A percentile compares a stretch with the other conserved stretches of the same genome.
These are phyloP conservation scores for Boletus edulis DNA, from an alignment of 768 basidiomycete genomes.

Conservation along the genomic window DNA sequence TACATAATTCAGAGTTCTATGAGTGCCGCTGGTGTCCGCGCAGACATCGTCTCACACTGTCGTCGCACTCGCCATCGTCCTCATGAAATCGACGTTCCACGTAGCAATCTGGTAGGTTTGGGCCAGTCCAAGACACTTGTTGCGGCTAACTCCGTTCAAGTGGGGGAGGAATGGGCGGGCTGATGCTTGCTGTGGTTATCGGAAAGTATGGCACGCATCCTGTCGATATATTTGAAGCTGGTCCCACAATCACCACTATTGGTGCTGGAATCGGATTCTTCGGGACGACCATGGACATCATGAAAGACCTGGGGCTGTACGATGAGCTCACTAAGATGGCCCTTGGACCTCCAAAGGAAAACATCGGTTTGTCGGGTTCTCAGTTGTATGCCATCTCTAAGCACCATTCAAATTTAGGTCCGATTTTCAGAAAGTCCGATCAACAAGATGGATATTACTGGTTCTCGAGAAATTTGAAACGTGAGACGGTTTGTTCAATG, in stretches of 20 bases:
- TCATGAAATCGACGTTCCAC: conserved; percentile 10
- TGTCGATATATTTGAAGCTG: conserved; percentile 44
- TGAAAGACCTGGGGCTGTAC: conserved; percentile 39
- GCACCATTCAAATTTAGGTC: conserved; percentile 11
- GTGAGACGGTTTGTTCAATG: conserved; percentile 10
- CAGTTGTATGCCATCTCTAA: not conserved
- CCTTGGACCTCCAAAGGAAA: conserved; percentile 14
- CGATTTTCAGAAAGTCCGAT: conserved; percentile 33
- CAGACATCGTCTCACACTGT: not conserved
- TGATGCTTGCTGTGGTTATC: conserved; percentile 33
- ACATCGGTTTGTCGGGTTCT: conserved; percentile 13
- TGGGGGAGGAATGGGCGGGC: conserved; percentile 40
- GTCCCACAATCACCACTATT: conserved; percentile 37
- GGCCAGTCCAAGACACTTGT: not conserved
- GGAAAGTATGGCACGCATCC: conserved; percentile 24
- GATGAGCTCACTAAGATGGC: conserved; percentile 28
- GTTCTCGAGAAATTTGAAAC: conserved; percentile 21
- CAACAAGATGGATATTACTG: conserved; percentile 31
- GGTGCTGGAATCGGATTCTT: conserved; percentile 49
- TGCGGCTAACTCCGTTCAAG: conserved; percentile 12
- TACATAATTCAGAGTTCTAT: too few relatives aligned
- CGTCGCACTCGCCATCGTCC: not conserved
- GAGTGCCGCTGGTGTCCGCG: too few relatives aligned
- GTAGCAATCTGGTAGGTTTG: conserved; percentile 17
- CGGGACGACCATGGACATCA: conserved; percentile 42